Evolutionary conservation across 192 early-diverging fungal species (phyloP).

Genomic region (Diversispora eburnea): DNA sequence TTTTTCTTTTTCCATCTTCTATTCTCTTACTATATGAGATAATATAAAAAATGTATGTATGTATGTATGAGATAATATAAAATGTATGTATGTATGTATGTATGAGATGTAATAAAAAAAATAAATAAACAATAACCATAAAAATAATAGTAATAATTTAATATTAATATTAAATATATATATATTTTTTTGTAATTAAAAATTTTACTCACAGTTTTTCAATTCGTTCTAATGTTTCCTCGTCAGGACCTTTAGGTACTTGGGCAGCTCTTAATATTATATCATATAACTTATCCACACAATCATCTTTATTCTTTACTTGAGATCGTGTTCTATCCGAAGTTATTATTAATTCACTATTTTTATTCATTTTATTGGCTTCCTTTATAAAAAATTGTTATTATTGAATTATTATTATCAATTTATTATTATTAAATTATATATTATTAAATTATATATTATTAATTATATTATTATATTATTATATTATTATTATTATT

Average conservation of each 20-base stretch:
- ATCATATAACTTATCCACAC: conserved; percentile 65
- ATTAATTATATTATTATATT: conserved; percentile 11
- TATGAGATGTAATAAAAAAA: no score
- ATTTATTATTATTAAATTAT: no score
- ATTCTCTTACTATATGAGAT: no score
- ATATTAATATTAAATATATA: no score
- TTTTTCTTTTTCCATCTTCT: no score
- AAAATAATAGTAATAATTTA: no score
- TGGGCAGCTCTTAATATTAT: conserved; percentile 57
- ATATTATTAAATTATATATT: not conserved
- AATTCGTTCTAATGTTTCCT: conserved; percentile 59
- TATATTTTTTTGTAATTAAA: no score
- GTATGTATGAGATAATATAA: no score
- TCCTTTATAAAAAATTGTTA: conserved; percentile 35
- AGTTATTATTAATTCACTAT: conserved; percentile 66
- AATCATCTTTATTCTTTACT: conserved; percentile 74
- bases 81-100: no score
- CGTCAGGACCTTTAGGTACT: conserved; percentile 63
- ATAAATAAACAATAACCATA: no score
- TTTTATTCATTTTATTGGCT: conserved; percentile 58
- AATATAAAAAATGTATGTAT: no score
- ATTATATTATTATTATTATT: no score
- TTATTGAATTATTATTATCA: not conserved
- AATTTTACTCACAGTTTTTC: conserved; percentile 49
- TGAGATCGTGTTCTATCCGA: conserved; percentile 79